Evolutionary conservation across 1,284 basidiomycete genomes (phyloP), one percentile per base, ranked within the genome.

Genomic region (Apiotrichum laibachii): DNA sequence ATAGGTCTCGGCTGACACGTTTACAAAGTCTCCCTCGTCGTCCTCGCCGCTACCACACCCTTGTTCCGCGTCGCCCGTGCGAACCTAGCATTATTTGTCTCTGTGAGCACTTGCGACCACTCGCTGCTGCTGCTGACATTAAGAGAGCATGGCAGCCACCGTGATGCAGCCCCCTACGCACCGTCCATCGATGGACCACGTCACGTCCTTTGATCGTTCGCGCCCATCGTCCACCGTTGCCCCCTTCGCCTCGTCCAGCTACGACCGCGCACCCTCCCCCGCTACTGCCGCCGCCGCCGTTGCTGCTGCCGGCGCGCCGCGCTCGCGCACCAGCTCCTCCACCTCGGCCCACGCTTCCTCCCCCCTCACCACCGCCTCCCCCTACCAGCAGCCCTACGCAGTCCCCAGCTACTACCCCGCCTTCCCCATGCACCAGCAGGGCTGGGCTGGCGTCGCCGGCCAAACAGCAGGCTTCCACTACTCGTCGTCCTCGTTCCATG

Each of bases 151-250:
- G 73, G 73, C 73, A 58, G 67, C 73, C 35, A 71, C 66, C 40
- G 57, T 73, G 57, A 72, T 72, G 67, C 69, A 70, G 46, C 63
- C 67, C 19, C 62, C 67, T 21, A 56, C 61, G 51, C 70, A 72
- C 54, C 73, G 75, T 55, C 71, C 71, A 15, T 71, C 73, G 26
- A 75, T 75, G 72, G 75, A 76, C 63, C 64, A 72, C 52, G 53
- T 69, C 43, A 48, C 70, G n/a, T 74, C 75, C 21, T 73, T 73
- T 64, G 75, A 75, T 45, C 67, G 66, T 55, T 61, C 67, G 18
- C 62, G 69, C 42, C 48, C 69, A 34, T 63, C 68, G 22, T 67
- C 70, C 31, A 62, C 67, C 15, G 62, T 67, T 13, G 57, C 52
- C 19, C 45, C 68, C 60, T 56, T 71, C 66, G 58, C 48, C 50